These are phyloP conservation scores for Penicillium psychrosexuale DNA, from an alignment of 2,329 filamentous ascomycete species.

Conservation along the genomic window DNA sequence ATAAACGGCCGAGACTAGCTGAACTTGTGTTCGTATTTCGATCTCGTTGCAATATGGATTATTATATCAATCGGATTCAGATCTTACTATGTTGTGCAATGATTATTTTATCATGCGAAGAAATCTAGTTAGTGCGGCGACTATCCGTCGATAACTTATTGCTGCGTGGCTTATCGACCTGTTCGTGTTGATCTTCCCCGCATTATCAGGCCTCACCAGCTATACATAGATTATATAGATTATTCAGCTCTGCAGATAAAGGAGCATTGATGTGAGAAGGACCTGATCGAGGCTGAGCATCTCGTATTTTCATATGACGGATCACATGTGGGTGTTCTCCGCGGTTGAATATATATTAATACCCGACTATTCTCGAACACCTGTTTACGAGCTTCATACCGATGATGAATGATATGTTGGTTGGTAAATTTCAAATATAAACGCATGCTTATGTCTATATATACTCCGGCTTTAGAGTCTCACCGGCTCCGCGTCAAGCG, in stretches of 20 bases:
- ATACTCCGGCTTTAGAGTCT: constrained; percentile 19
- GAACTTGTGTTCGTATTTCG: background rate
- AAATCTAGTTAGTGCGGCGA: background rate
- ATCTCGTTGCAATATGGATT: no score
- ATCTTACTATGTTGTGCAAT: no score
- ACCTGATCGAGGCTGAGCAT: constrained; percentile 57
- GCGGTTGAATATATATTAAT: background rate
- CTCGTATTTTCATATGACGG: constrained; percentile 44
- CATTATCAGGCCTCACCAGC: background rate
- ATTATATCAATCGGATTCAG: background rate
- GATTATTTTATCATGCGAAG: background rate
- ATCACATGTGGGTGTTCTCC: no score
- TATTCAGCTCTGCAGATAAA: constrained; percentile 41
- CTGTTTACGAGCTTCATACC: background rate
- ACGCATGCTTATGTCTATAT: background rate
- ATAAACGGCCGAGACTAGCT: background rate
- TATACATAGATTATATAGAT: background rate
- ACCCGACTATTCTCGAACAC: background rate
- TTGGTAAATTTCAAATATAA: background rate
- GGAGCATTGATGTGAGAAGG: constrained; percentile 62
- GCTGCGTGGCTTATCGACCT: background rate
- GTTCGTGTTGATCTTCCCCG: background rate
- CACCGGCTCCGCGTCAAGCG: constrained; percentile 28
- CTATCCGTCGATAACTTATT: background rate
- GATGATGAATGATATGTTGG: background rate